Evolutionary conservation across 2,329 filamentous ascomycete species (phyloP), one percentile per base, ranked within the genome.

Genomic region (Scolecobasidium constrictum): DNA sequence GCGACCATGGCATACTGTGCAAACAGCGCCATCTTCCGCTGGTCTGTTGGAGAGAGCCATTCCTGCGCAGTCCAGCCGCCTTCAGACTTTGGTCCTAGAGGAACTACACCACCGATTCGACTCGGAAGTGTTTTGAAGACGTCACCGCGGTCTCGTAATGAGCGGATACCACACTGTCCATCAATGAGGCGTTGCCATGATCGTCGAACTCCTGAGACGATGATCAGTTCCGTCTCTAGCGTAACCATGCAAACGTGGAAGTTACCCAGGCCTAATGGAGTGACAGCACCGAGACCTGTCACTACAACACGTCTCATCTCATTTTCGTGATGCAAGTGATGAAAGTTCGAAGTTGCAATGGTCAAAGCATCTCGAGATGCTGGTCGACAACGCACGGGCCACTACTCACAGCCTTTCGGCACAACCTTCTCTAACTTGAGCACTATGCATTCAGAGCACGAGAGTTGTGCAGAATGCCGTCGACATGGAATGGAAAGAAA

Each of bases 1-100:
- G 88, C 86, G 11, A 84, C 86, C 56, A 94, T 73, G 12, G 88
- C 90, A 65, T 93, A 96, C 60, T 96, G 88, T 3, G 87, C 77
- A 58, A 96, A 96, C 18, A 69, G 72, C n/a, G 92, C 87, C 79
- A 93, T 93, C 55, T 86, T 83, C 4, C 87, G 77, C 53, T 75
- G 68, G 48, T 81, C 76, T 73, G 80, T 35, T 46, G 42, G 18
- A 11, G 23, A 35, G 16, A 72, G 50, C 62, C 66, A 68, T 46
- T 72, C 68, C 47, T 60, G 64, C 2, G 60, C 50, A 50, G 65
- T 61, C 70, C 70, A 72, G 37, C 53, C 52, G 5, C 67, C 67
- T 49, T 67, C 53, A 2, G 56, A 50, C 43, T 52, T 56, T 17
- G 49, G 52, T 1, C 75, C 76, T 17, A 62, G 60, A 1, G 90